phyloP scores from a whole-genome alignment of 1,284 basidiomycete genomes.

The Dichomitus squalens region DNA sequence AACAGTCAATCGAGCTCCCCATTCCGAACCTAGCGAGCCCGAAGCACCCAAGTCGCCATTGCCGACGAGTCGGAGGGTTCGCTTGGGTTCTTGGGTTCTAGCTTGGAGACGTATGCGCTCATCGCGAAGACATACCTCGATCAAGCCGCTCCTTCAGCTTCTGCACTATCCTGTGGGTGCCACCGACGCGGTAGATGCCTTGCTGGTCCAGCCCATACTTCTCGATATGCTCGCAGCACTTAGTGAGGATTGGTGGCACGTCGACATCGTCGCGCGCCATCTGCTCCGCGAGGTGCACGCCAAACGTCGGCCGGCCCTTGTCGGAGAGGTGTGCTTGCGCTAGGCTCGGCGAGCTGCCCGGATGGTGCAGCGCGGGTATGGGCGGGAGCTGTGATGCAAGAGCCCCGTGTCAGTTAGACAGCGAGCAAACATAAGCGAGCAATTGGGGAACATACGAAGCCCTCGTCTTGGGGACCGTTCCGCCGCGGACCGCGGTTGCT shows the following conservation, averaged over 20 bases:
- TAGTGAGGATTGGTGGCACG: slow-evolving; percentile 86
- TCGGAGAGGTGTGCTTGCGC: slow-evolving; percentile 49
- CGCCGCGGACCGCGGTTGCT: slow-evolving; percentile 72
- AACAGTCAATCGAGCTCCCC: background rate
- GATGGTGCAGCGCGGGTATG: slow-evolving; percentile 33
- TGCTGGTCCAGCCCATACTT: slow-evolving; percentile 82
- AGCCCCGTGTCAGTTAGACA: slow-evolving; percentile 4
- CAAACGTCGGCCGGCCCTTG: slow-evolving; percentile 80
- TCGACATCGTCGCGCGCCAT: slow-evolving; percentile 89
- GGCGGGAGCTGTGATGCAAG: slow-evolving; percentile 56
- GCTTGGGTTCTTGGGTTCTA: background rate
- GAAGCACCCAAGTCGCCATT: background rate
- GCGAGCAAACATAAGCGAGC: background rate
- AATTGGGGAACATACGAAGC: slow-evolving; percentile 64
- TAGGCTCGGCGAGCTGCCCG: slow-evolving; percentile 33
- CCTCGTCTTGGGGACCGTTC: slow-evolving; percentile 85
- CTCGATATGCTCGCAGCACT: slow-evolving; percentile 93
- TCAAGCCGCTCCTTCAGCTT: slow-evolving; percentile 87
- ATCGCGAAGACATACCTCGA: slow-evolving; percentile 59
- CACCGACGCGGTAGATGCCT: slow-evolving; percentile 94
- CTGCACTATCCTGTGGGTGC: slow-evolving; percentile 87
- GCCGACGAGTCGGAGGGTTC: background rate
- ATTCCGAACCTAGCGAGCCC: background rate
- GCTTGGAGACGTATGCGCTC: background rate
- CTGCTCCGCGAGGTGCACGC: slow-evolving; percentile 90